These are phyloP conservation scores for Arthrobotrys megalospora DNA, from an alignment of 2,329 filamentous ascomycete genomes.

Conservation along the genomic window DNA sequence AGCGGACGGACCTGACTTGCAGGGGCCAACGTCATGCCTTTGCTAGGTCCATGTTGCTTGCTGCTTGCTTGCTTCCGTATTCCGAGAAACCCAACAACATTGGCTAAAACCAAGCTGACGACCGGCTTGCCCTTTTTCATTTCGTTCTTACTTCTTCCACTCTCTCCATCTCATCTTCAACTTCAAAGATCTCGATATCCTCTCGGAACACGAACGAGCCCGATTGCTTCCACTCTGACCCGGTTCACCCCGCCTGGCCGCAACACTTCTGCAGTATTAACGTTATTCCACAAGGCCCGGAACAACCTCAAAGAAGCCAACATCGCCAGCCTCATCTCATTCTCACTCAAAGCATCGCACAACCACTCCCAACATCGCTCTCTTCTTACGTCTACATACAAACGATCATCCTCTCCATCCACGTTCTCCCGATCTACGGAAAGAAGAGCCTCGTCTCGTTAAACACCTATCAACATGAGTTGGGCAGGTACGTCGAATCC, in stretches of 20 bases:
- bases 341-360: slow-evolving; percentile 56
- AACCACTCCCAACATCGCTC: slow-evolving; percentile 5
- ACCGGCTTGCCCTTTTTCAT: slow-evolving; percentile 5
- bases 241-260: slow-evolving; percentile 21
- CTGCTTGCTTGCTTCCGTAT: slow-evolving; percentile 39
- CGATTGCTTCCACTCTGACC: slow-evolving; percentile 19
- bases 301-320: slow-evolving; percentile 16
- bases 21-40: slow-evolving; percentile 49
- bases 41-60: slow-evolving; percentile 5
- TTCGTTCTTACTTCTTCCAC: not conserved
- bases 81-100: slow-evolving; percentile 31
- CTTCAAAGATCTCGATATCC: not conserved
- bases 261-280: slow-evolving; percentile 27
- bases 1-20: slow-evolving; percentile 1
- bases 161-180: slow-evolving; percentile 4
- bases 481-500: slow-evolving; percentile 50
- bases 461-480: slow-evolving; percentile 50
- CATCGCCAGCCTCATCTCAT: slow-evolving; percentile 50
- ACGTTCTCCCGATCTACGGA: slow-evolving; percentile 11
- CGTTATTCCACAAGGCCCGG: slow-evolving; percentile 18
- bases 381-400: slow-evolving; percentile 13
- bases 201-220: slow-evolving; percentile 13
- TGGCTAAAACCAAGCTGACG: slow-evolving; percentile 25
- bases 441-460: slow-evolving; percentile 18
- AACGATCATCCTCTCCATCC: not conserved